These are phyloP conservation scores for Solanum hybrid DNA, from an alignment of 305 asterid species.

Conservation along the genomic window DNA sequence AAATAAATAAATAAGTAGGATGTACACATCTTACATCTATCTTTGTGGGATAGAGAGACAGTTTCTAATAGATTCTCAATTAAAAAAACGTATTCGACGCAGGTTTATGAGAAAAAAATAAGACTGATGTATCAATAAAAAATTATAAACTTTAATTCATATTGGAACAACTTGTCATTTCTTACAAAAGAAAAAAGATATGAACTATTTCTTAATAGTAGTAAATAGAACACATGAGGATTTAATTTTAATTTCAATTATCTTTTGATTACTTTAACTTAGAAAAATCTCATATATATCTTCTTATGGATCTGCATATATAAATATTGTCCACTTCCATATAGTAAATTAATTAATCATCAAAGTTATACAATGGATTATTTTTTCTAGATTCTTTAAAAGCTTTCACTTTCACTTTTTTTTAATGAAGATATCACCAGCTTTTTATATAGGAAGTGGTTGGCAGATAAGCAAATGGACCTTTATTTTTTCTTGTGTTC, in stretches of 20 bases:
- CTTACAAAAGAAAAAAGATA: not conserved
- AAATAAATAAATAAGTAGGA: too few relatives aligned
- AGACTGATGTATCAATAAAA: not conserved
- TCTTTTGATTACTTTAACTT: not conserved
- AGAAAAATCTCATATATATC: not conserved
- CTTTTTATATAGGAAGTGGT: not conserved
- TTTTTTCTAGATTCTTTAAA: not conserved
- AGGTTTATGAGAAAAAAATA: not conserved
- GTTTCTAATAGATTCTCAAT: not conserved
- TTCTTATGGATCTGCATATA: not conserved
- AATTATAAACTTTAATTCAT: not conserved
- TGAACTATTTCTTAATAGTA: not conserved
- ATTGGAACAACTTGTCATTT: not conserved
- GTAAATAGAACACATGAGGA: not conserved
- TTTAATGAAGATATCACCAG: not conserved
- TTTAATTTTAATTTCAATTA: not conserved
- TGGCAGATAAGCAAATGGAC: conserved; percentile 1
- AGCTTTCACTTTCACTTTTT: conserved; percentile 1
- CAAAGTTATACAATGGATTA: not conserved
- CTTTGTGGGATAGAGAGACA: accelerated
- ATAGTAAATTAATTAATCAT: not conserved
- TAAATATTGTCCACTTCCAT: not conserved
- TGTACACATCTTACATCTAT: not conserved
- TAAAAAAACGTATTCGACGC: too few relatives aligned
- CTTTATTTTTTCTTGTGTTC: not conserved